Base-by-base conservation (phyloP, 768 basidiomycete genomes). In the Xerocomus brunneocitrinus region DNA sequence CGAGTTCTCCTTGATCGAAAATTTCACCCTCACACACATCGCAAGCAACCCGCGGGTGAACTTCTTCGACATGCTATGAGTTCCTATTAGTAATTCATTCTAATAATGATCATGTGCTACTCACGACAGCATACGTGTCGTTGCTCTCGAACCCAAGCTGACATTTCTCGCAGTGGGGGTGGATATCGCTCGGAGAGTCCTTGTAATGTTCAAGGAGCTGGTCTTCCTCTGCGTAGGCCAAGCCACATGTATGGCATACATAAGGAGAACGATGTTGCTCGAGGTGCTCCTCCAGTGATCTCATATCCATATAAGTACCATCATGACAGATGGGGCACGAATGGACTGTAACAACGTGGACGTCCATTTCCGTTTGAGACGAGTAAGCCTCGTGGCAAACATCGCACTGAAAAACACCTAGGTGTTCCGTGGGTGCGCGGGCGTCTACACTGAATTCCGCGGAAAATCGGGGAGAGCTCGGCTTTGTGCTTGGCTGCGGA, bases 201-300 rank as follows among this genome's bases (percentile, higher is more conserved):
- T 56, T 65, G 58, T 77, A 78, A 53, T 80, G 79, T 5, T 60
- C 58, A 19, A 66, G 58, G 3, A 79, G 66, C 3, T 68, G 67
- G 12, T 74, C 74, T 47, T 74, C 69, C 35, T 69, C 62, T 3
- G 53, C 30, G 42, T 59, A 69, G 1, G 60, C 64, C 40, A 61
- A 47, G 28, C 58, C 58, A 9, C 68, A 71, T 12, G 54, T 14
- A 22, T 28, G 46, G 48, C 68, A 69, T 9, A 50, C 53, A 34
- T 68, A 68, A 35, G 66, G 64, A 14, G 49, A 52, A 14, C 61
- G 64, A 49, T 71, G 68, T 8, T 68, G 58, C 5, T 62, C 69
- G 10, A 71, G 58, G 31, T 69, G 68, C n/a, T 66, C 57, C 22
- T 70, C 64, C 34, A 69, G 40, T 6, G 44, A 12, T 35, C 53